Evolutionary conservation across 2,329 filamentous ascomycete species (phyloP), one percentile per base, ranked within the genome.

Genomic region (Aspergillus sp.): DNA sequence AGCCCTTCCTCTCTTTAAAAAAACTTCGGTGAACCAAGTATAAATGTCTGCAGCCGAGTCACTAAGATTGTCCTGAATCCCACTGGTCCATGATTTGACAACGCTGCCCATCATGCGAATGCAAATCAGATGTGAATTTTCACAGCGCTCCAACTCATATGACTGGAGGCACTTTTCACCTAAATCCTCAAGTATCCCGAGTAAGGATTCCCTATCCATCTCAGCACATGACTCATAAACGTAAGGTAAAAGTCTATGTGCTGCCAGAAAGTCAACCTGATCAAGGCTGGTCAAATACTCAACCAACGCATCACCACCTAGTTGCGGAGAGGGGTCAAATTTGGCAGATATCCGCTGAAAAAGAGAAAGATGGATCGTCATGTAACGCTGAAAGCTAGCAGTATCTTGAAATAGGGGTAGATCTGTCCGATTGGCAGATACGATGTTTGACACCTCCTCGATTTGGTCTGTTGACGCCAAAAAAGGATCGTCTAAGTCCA

Each of bases 41-140:
- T 98, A 98, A 18, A 97, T 77, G 59, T 96, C 88, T 18, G 86
- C 83, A 3, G 88, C 90, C 41, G 83, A 80, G 3, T 84, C 82
- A n/a, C 81, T 82, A 3, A 96, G 77, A 1, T 85, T 78, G 34
- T 83, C 81, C 20, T 80, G 77, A 41, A 83, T 71, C 2, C 71
- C 79, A 20, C 84, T 79, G 15, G 78, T 78, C 90, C 90, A 95
- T 39, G 85, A 76, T 12, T 76, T 72, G 39, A 85, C 82, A 51
- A 91, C 81, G 36, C 83, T 84, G 51, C 83, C 77, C 70, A 96
- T 82, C 54, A 90, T 76, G 47, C 88, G 84, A 22, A 96, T 80
- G 61, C 86, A 88, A 17, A 87, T 78, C 44, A 82, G 83, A 48
- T 91, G 77, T 4, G 89, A 85, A 18, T 87, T 84, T 74, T 97